These are phyloP conservation scores for Leptographium procerum DNA, from an alignment of 2,329 filamentous ascomycete species.

Conservation along the genomic window DNA sequence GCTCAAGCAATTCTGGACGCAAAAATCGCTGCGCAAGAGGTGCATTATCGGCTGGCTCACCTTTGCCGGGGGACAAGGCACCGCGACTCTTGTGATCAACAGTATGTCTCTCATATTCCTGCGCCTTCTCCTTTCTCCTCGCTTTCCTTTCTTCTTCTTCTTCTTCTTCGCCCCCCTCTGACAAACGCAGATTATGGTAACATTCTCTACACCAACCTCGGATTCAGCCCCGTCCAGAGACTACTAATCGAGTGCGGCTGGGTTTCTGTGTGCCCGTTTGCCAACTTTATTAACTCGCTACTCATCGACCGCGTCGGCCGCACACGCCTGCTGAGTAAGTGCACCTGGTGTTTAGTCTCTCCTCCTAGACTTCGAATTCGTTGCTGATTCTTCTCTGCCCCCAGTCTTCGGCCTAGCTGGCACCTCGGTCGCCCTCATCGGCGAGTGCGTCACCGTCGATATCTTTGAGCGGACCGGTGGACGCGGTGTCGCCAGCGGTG, in stretches of 20 bases:
- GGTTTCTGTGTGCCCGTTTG: not conserved
- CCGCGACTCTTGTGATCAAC: not conserved
- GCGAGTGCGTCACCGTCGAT: not conserved
- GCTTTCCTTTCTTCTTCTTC: no score
- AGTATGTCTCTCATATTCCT: no score
- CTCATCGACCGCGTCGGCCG: constrained; percentile 3
- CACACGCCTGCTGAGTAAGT: not conserved
- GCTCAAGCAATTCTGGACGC: no score
- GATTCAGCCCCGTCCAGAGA: not conserved
- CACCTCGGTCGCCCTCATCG: not conserved
- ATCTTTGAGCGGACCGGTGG: not conserved
- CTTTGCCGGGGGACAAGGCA: not conserved
- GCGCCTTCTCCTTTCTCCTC: no score
- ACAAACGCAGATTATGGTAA: constrained; percentile 1
- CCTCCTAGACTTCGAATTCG: no score
- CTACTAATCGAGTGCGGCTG: constrained; percentile 2
- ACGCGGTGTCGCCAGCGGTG: not conserved
- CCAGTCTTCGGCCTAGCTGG: not conserved
- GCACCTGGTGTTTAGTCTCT: no score
- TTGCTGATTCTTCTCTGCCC: no score
- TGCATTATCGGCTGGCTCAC: not conserved
- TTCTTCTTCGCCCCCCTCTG: no score
- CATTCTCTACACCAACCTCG: not conserved
- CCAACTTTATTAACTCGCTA: not conserved
- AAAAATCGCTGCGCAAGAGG: no score